Evolutionary conservation across 2,329 filamentous ascomycete species (phyloP).

Genomic region (Colletotrichum tamarilloi): DNA sequence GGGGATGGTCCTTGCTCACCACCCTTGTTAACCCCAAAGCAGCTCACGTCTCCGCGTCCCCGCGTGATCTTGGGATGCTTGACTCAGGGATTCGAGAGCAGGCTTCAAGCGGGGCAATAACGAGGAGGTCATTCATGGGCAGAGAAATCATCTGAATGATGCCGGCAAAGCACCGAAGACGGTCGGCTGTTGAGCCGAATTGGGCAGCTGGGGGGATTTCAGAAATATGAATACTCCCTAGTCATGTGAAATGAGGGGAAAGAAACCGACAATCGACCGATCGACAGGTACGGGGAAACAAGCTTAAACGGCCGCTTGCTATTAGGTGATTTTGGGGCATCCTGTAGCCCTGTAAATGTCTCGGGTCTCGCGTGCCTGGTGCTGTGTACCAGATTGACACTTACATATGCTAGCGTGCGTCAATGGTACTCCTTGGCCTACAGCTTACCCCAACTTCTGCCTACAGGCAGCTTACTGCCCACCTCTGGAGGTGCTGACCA

Average conservation of each 20-base stretch:
- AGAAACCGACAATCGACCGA: constrained; percentile 3
- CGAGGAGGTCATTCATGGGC: background rate
- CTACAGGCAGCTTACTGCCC: background rate
- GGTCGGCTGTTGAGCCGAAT: background rate
- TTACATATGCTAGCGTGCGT: background rate
- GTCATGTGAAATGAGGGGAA: background rate
- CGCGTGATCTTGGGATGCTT: background rate
- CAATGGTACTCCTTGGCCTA: background rate
- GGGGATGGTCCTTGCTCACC: background rate
- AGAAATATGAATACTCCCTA: too few species aligned
- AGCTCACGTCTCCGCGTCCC: background rate
- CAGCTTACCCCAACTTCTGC: too few species aligned
- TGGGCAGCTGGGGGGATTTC: background rate
- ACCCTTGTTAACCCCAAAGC: background rate
- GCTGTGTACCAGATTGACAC: background rate
- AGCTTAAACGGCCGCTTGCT: constrained; percentile 6
- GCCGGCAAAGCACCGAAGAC: constrained; percentile 8
- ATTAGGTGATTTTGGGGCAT: background rate
- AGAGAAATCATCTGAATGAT: background rate
- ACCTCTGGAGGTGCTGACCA: background rate
- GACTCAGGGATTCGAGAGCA: background rate
- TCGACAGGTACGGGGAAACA: constrained; percentile 20
- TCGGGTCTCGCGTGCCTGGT: background rate
- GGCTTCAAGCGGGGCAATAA: background rate
- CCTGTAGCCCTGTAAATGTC: background rate